phyloP scores from a whole-genome alignment of 306 rosid genomes.

The Acmispon strigosus region DNA sequence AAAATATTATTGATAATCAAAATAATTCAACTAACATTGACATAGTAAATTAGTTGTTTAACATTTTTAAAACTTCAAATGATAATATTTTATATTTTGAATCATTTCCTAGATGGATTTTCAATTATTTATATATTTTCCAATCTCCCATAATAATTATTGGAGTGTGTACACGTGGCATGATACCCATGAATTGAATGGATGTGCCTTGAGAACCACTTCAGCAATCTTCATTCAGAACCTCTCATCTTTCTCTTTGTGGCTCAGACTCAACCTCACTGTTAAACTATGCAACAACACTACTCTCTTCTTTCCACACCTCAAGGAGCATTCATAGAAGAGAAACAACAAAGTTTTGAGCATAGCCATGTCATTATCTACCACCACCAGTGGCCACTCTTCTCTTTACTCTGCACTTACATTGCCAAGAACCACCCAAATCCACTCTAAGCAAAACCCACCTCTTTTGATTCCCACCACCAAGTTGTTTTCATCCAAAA shows the following conservation, averaged over 20 bases:
- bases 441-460: constrained; percentile 28
- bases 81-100: too few species aligned
- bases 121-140: background rate
- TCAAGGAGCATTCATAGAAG: background rate
- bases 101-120: too few species aligned
- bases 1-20: too few species aligned
- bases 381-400: constrained; percentile 42
- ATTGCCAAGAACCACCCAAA: constrained; percentile 37
- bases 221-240: constrained; percentile 20
- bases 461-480: constrained; percentile 21
- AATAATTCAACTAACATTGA: too few species aligned
- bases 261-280: background rate
- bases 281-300: background rate
- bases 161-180: constrained; percentile 37
- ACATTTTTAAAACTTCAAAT: too few species aligned
- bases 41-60: too few species aligned
- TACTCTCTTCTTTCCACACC: background rate
- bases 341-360: constrained; percentile 1
- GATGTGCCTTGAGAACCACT: constrained; percentile 29
- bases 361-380: constrained; percentile 57
- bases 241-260: constrained; percentile 27
- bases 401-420: constrained; percentile 53
- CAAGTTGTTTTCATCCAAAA: constrained; percentile 34
- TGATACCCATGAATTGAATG: constrained; percentile 16
- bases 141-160: background rate